These are phyloP conservation scores for Xylaria sp. DNA, from an alignment of 2,329 filamentous ascomycete genomes.

Conservation along the genomic window DNA sequence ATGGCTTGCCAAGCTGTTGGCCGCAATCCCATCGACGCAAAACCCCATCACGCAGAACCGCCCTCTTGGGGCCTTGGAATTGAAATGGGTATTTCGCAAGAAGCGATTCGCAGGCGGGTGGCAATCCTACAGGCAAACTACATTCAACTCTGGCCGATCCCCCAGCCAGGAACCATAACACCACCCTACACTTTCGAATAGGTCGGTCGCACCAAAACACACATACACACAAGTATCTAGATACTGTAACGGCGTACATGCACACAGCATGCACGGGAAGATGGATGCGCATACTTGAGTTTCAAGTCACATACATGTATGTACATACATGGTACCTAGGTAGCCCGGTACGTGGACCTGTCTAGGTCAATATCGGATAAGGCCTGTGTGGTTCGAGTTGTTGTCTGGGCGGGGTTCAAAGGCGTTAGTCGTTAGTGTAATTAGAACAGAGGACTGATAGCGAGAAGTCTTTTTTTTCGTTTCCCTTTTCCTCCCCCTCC, in stretches of 20 bases:
- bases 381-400: not conserved
- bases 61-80: not conserved
- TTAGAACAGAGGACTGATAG: not conserved
- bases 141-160: not conserved
- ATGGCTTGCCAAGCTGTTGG: not conserved
- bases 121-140: not conserved
- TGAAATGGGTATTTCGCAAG: constrained; percentile 8
- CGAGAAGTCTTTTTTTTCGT: not conserved
- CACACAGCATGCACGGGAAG: not conserved
- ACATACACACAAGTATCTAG: not conserved
- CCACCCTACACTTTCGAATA: not conserved
- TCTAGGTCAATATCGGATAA: not conserved
- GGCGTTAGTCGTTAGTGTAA: not conserved
- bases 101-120: not conserved
- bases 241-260: not conserved
- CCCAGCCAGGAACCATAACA: not conserved
- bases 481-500: not conserved
- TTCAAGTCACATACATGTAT: not conserved
- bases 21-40: not conserved
- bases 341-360: not conserved
- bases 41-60: not conserved
- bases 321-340: not conserved
- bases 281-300: not conserved
- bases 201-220: not conserved
- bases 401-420: not conserved